Conservation (phyloP, 2,329 filamentous ascomycete genomes). For the Decorospora gaudefroyi region DNA sequence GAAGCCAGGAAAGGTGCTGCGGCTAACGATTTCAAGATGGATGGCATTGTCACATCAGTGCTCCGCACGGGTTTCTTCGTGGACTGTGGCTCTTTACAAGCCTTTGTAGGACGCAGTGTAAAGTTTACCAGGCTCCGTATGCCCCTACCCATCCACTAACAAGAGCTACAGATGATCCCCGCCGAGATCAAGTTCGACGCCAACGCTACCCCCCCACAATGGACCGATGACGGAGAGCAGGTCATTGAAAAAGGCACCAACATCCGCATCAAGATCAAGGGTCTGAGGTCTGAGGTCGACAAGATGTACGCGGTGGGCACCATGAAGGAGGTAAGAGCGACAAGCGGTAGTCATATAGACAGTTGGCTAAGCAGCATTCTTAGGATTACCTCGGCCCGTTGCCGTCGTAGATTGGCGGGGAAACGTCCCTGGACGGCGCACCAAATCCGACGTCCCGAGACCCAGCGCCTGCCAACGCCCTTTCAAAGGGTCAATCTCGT, state of each 20-base stretch:
- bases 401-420: constrained; percentile 30
- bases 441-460: not conserved
- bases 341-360: constrained; percentile 1
- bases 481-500: not conserved
- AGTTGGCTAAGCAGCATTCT: constrained; percentile 19
- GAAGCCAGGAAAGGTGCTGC: not conserved
- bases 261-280: constrained; percentile 91
- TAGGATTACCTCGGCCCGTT: constrained; percentile 50
- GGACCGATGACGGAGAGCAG: constrained; percentile 91
- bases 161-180: constrained; percentile 73
- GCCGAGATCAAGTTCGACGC: constrained; percentile 91
- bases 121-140: constrained; percentile 41
- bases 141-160: constrained; percentile 28
- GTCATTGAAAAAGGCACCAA: constrained; percentile 93
- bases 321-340: constrained; percentile 71
- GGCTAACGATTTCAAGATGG: constrained; percentile 65
- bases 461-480: not conserved
- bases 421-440: not conserved
- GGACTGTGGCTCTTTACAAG: constrained; percentile 74
- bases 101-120: constrained; percentile 84
- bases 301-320: constrained; percentile 97
- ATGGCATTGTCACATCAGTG: constrained; percentile 89
- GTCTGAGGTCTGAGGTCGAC: constrained; percentile 88
- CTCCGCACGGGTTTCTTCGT: constrained; percentile 92
- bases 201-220: constrained; percentile 94